Evolutionary conservation across 2,329 filamentous ascomycete species (phyloP), one percentile per base, ranked within the genome.

Genomic region (Colletotrichum sublineola): DNA sequence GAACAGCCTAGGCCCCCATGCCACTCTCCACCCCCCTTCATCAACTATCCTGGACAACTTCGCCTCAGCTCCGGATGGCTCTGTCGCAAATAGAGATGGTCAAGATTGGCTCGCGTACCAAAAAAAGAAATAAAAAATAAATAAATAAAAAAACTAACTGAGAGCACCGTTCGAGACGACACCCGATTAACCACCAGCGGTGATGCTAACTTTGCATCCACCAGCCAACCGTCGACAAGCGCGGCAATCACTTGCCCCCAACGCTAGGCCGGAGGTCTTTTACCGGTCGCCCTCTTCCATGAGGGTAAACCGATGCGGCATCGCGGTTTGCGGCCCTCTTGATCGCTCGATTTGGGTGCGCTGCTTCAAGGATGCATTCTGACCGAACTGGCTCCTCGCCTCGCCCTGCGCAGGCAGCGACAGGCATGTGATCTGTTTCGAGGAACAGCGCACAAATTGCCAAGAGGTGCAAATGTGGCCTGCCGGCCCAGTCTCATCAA

Each of bases 1-100:
- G 69, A 50, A 67, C 66, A 40, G 69, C 55, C 69, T 61, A 72
- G 69, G 46, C 66, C 69, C 56, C 60, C 58, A 58, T 61, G 24
- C 55, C 46, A 57, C 53, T 40, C 44, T 63, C 52, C 31, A 53
- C 20, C 69, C 53, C 66, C 53, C 53, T 69, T 69, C 53, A 72
- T 69, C 66, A 64, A 72, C 50, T 61, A 69, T 72, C 55, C 60
- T 55, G 46, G 60, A 48, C 36, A 29, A 36, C 66, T 64, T 64
- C 55, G 66, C 53, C 66, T 40, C 69, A 65, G 61, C 50, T 48
- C 40, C 70, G 60, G 70, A 48, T 46, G 38, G 65, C 61, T 61
- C 66, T 66, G 66, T 52, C 38, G 46, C 38, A 48, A 63, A 63
- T 42, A n/a, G 61, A 53, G 46, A 63, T 7, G 18, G 38, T 24